Evolutionary conservation across 345 rosid genomes (phyloP).

Genomic region (Citrus cavaleriei): DNA sequence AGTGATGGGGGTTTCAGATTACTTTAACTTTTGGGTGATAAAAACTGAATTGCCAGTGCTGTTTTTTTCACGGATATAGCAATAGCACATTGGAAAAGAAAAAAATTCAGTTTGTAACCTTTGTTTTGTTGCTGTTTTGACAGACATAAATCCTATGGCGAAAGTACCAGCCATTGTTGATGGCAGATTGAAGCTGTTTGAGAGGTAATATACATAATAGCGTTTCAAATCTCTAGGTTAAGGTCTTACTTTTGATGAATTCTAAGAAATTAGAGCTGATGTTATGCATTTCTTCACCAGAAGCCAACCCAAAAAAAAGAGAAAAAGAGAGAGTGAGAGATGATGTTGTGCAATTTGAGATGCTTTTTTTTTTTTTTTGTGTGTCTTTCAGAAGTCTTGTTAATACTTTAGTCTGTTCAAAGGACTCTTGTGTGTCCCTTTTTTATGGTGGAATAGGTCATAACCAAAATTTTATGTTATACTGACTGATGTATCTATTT

Average conservation of each 20-base stretch:
- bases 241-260: neutral
- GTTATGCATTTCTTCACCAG: neutral
- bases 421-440: neutral
- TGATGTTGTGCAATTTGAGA: neutral
- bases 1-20: neutral
- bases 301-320: too few species aligned
- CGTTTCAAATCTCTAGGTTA: neutral
- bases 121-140: constrained; percentile 12
- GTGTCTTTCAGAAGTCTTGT: too few species aligned
- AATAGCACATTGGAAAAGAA: neutral
- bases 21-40: neutral
- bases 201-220: constrained; percentile 44
- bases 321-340: too few species aligned
- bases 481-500: neutral
- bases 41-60: neutral
- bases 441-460: neutral
- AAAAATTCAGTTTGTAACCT: neutral
- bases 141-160: constrained; percentile 72
- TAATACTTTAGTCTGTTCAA: neutral
- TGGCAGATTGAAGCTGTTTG: constrained; percentile 75
- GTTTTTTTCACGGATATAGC: neutral
- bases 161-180: constrained; percentile 75
- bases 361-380: neutral
- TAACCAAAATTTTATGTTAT: neutral
- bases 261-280: neutral